A percentile compares a stretch with the other conserved stretches of the same genome.
Evolutionary conservation across 257 asterid species (phyloP).

Genomic region (Nicotiana obtusifolia): DNA sequence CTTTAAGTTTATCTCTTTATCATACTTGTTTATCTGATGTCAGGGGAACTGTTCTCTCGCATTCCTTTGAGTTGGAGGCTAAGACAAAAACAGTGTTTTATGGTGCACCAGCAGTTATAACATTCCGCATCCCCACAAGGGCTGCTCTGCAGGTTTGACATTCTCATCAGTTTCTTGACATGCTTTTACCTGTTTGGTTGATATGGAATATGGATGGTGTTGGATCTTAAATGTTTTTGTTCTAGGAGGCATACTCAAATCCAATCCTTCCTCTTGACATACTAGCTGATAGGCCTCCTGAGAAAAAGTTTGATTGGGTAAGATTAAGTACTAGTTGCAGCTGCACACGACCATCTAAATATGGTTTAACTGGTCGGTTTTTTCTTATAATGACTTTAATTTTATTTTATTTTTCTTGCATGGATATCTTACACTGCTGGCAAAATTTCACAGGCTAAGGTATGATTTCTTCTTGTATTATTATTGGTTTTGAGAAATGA

Average conservation of each 20-base stretch:
- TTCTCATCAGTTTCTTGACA: neutral
- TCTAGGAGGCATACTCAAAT: conserved; percentile 82
- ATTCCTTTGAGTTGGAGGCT: conserved; percentile 86
- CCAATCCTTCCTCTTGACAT: conserved; percentile 77
- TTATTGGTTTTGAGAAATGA: neutral
- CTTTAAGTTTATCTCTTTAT: conserved; percentile 5
- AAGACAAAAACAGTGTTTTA: conserved; percentile 52
- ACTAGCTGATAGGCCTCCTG: conserved; percentile 81
- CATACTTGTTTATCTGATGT: conserved; percentile 16
- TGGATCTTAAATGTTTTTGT: conserved; percentile 5
- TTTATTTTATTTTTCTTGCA: conserved; percentile 18
- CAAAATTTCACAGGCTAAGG: conserved; percentile 72
- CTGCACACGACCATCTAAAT: conserved; percentile 6
- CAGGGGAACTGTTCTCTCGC: conserved; percentile 70
- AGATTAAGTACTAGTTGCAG: conserved; percentile 16
- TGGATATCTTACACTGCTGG: conserved; percentile 33
- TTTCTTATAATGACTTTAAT: neutral
- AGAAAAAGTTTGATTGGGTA: conserved; percentile 82
- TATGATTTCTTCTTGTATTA: conserved; percentile 24
- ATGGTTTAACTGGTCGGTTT: no score
- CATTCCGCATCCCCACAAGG: conserved; percentile 80
- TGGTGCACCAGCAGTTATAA: conserved; percentile 71
- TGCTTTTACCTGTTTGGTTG: conserved; percentile 10
- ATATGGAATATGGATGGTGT: neutral
- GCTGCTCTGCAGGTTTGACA: conserved; percentile 70